These are phyloP conservation scores for Rhizoctonia solani DNA, from an alignment of 1,284 basidiomycete genomes.

Conservation along the genomic window DNA sequence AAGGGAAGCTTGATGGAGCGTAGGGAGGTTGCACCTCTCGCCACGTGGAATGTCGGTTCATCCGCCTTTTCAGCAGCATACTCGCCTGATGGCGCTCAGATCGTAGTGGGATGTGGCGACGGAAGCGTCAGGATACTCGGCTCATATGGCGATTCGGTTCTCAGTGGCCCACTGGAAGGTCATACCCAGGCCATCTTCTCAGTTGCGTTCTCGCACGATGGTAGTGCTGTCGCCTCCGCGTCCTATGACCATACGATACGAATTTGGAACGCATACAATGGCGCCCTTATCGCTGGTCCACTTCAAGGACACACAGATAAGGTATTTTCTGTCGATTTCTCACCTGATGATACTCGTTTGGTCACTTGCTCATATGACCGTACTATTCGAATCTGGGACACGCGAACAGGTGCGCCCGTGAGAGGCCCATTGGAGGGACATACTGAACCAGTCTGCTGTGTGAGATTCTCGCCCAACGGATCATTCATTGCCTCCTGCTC, in stretches of 20 bases:
- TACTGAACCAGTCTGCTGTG: background rate
- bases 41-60: background rate
- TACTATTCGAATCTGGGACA: background rate
- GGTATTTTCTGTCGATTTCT: background rate
- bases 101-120: background rate
- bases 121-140: background rate
- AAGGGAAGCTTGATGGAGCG: background rate
- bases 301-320: background rate
- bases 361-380: background rate
- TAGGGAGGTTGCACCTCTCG: background rate
- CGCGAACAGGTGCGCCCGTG: background rate
- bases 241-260: slow-evolving; percentile 28
- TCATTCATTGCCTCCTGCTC: background rate
- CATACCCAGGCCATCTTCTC: background rate
- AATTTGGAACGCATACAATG: slow-evolving; percentile 24
- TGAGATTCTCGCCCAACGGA: background rate
- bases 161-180: background rate
- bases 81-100: background rate
- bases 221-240: background rate
- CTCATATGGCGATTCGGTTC: background rate
- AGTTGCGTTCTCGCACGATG: slow-evolving; percentile 9
- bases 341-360: background rate
- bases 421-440: background rate
- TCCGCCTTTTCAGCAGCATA: background rate
- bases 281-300: background rate